Conservation (phyloP, 2,329 filamentous ascomycete species). For the Claviceps sp. region DNA sequence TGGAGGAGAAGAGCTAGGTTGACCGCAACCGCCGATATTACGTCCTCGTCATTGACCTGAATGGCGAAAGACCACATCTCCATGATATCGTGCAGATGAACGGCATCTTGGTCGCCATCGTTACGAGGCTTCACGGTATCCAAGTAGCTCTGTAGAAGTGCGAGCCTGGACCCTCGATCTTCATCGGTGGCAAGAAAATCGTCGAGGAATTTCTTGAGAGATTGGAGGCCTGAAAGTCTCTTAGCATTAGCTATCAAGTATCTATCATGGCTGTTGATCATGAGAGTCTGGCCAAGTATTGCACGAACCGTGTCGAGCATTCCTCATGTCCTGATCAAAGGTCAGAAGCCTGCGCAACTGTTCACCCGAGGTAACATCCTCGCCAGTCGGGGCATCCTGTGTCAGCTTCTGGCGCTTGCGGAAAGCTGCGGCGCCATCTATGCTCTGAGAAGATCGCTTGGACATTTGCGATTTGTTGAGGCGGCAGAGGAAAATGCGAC, state of each 20-base stretch:
- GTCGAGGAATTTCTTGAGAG: conserved; percentile 61
- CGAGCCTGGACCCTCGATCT: conserved; percentile 28
- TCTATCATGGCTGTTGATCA: not conserved
- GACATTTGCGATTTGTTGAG: conserved; percentile 21
- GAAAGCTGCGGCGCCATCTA: conserved; percentile 26
- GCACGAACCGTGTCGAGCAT: conserved; percentile 51
- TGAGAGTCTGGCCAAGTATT: not conserved
- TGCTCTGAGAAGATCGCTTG: conserved; percentile 28
- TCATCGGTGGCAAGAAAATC: conserved; percentile 39
- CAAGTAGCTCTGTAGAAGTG: conserved; percentile 58
- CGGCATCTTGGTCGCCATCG: conserved; percentile 29
- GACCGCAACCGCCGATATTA: conserved; percentile 70
- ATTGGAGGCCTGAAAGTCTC: conserved; percentile 43
- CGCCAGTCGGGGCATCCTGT: conserved; percentile 43
- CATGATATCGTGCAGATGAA: conserved; percentile 66
- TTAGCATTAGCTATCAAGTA: not conserved
- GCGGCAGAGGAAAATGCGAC: conserved; percentile 1
- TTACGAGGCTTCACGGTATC: conserved; percentile 37
- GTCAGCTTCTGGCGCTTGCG: conserved; percentile 44
- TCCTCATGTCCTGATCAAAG: conserved; percentile 56
- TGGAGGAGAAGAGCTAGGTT: conserved; percentile 72
- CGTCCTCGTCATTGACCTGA: conserved; percentile 64
- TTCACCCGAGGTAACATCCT: conserved; percentile 47
- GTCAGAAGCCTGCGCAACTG: conserved; percentile 56
- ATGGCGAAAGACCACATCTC: conserved; percentile 79